These are phyloP conservation scores for Gymnopilus dilepis DNA, from an alignment of 768 basidiomycete genomes.

Conservation along the genomic window DNA sequence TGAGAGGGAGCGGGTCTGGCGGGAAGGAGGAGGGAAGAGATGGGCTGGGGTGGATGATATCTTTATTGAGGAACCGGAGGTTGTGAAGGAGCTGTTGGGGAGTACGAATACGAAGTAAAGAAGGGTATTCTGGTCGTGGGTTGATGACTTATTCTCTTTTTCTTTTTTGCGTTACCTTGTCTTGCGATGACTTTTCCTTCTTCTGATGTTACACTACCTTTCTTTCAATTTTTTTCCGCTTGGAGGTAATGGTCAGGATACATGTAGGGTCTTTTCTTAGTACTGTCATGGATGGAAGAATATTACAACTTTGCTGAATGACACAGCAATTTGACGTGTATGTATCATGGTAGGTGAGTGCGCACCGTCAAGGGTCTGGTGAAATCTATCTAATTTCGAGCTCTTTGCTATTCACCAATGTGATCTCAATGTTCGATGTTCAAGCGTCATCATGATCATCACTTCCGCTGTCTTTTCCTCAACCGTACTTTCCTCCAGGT, in stretches of 20 bases:
- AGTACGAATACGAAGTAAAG: not conserved
- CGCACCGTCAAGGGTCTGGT: too few species aligned
- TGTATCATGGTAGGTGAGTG: too few species aligned
- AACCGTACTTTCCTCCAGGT: too few species aligned
- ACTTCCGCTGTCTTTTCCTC: too few species aligned
- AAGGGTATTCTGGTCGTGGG: not conserved
- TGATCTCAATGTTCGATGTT: too few species aligned
- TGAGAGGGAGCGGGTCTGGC: slow-evolving; percentile 73
- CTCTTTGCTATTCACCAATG: too few species aligned
- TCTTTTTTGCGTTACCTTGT: not conserved
- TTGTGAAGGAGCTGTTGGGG: slow-evolving; percentile 25
- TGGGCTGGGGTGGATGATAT: slow-evolving; percentile 75
- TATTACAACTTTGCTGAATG: not conserved
- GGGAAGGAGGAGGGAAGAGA: slow-evolving; percentile 34
- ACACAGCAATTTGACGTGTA: too few species aligned
- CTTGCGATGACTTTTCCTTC: not conserved
- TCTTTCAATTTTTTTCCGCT: not conserved
- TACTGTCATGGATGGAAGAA: not conserved
- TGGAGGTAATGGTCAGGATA: not conserved
- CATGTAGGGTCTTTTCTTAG: not conserved
- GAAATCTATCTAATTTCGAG: too few species aligned
- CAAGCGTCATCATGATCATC: too few species aligned
- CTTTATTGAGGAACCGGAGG: slow-evolving; percentile 71
- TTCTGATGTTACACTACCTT: not conserved
- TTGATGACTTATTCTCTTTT: not conserved